Base-by-base conservation (phyloP, 2,329 filamentous ascomycete species). In the Colletotrichum paranaense region DNA sequence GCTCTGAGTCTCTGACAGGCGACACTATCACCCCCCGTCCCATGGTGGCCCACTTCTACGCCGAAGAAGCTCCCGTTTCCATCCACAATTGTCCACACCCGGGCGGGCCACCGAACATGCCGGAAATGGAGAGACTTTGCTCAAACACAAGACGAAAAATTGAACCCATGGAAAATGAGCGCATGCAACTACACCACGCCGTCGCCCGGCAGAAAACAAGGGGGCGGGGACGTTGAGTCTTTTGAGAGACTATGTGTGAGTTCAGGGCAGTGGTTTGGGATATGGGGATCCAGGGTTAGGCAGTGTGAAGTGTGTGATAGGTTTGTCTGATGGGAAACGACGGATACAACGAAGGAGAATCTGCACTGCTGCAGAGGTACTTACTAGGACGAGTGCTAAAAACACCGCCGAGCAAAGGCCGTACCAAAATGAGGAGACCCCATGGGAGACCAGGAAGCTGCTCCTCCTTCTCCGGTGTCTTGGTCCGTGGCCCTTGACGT, bases 341-440 rank as follows among this genome's bases (percentile, higher is more conserved):
- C 38, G 28, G 19, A 53, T 28, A 49, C 28, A 38, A 67, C 26
- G 6, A 35, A 35, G 22, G 30, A 68, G 26, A 62, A 71, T 35
- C 14, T 19, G 68, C 24, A 38, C 22, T 49, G 68, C 26, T 59
- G 62, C 62, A 67, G 26, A 55, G 53, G 55, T 62, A 74, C 72
- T 74, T 68, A 74, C 72, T 26, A 74, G 46, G 49, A 74, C 68
- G 24, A 64, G 32, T 68, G 67, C 62, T 56, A 74, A 62, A 16
- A 74, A 59, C 68, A 53, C 72, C 35, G 72, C 72, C 68, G 72
- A 72, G 62, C 68, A 74, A 71, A 68, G 62, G 72, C 72, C 72
- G 68, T 74, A 74, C 62, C 67, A 70, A 74, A 74, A 63, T n/a
- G 72, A 71, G 72, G 72, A 74, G 68, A 74, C 68, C 72, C 72